Base-by-base conservation (phyloP, 495 filamentous ascomycete genomes). In the Trichoderma virens region DNA sequence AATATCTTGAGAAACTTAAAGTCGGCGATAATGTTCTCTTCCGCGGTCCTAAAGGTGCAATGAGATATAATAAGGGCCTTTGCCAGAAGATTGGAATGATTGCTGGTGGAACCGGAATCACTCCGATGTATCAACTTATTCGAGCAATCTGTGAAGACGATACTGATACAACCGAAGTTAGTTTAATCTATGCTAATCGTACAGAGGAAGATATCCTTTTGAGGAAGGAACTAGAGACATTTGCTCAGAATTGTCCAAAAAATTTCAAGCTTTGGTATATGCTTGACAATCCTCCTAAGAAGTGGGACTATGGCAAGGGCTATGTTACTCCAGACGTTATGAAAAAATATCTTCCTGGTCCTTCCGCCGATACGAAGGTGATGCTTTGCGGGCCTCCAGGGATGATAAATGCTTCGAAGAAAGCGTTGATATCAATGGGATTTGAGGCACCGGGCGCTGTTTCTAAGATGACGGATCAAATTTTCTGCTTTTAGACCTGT, bases 191-290 rank as follows among this genome's bases (percentile, higher is more conserved):
- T 70, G 89, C 85, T 64, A 91, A 90, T 73, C 78, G 86, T 60
- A 78, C 67, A 25, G 86, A 90, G 74, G 80, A 85, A 20, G 89
- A 92, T 67, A 89, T 91, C 56, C 76, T 92, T 39, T 72, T 92
- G 28, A 70, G 80, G 6, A 65, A 71, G 1, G 78, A 85, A 62
- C 73, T 84, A 0, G 81, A 84, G 13, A 64, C 70, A 1, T 82
- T 81, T 66, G 79, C 75, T 5, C 51, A 65, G 34, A 65, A 64
- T 9, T 79, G 75, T 54, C 75, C 74, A 0, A 64, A 73, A 3
- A 80, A 78, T 61, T 72, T 85, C 60, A 75, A 71, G 66, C 68
- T 83, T 14, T 71, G 74, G 64, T 82, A 84, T 62, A 70, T 82
- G 59, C 64, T 85, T 5, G 74, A 77, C 59, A 64, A 72, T 5